Conservation (phyloP, 192 early-diverging fungal genomes). For the Backusella liffmaniae region DNA sequence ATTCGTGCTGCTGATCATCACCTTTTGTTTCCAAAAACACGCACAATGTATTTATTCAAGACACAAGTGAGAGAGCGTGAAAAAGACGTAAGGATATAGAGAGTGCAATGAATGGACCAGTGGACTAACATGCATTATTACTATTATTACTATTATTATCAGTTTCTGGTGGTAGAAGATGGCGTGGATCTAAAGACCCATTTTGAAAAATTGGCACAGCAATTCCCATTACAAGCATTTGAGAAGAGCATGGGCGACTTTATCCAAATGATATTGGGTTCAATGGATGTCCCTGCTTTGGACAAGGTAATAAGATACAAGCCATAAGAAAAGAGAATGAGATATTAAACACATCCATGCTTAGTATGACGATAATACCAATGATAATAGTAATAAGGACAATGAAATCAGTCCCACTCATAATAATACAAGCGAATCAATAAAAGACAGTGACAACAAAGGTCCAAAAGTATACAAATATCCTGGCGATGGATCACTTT, state of each 20-base stretch:
- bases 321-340: background rate
- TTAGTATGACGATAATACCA: conserved; percentile 25
- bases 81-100: conserved; percentile 20
- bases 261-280: conserved; percentile 42
- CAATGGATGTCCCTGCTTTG: conserved; percentile 45
- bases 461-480: conserved; percentile 42
- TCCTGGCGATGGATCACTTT: conserved; percentile 48
- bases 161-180: conserved; percentile 39
- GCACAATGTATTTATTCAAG: conserved; percentile 44
- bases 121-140: no score
- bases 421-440: background rate
- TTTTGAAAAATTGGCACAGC: conserved; percentile 39
- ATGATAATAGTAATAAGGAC: background rate
- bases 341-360: background rate
- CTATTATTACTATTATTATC: no score
- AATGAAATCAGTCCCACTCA: background rate
- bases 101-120: background rate
- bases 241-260: conserved; percentile 51
- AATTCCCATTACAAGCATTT: conserved; percentile 46
- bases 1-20: conserved; percentile 47
- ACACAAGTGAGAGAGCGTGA: conserved; percentile 38
- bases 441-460: conserved; percentile 15
- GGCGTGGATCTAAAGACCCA: conserved; percentile 31
- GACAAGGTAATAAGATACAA: conserved; percentile 34
- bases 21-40: conserved; percentile 45